Evolutionary conservation across 2,329 filamentous ascomycete genomes (phyloP), one percentile per base, ranked within the genome.

Genomic region (Passalora sequoiae): DNA sequence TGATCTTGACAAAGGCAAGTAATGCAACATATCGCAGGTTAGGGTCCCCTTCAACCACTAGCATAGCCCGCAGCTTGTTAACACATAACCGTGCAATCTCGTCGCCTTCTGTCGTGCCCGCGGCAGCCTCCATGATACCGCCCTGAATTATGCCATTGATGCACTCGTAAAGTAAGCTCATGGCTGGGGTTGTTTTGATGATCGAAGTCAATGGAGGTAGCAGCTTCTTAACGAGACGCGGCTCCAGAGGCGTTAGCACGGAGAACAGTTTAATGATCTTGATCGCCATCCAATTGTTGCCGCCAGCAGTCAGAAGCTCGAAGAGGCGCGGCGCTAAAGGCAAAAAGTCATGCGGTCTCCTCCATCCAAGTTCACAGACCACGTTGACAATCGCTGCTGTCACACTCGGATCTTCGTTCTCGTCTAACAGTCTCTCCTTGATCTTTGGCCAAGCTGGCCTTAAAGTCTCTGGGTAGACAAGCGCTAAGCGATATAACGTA

Each of bases 271-370:
- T 98, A 65, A 98, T 97, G 50, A 98, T 80, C 65, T 98, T 98
- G 63, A 98, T 98, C 46, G 89, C 89, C 91, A 98, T 97, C 92
- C 92, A 98, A 66, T 98, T 98, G 67, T 98, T 97, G 27, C 85
- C 85, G 43, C 89, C 84, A 48, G 94, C 85, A 9, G 96, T 89
- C 19, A 98, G 72, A 13, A 98, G 75, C 61, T 96, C 89, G 59
- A 97, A 98, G 19, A 98, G 69, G 46, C 92, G 77, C 6, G 92
- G 92, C 0, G 92, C 92, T 21, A 98, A 73, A 10, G 92, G 87
- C 21, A 98, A 72, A 57, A 97, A 97, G 66, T 98, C 92, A 55
- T 91, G 84, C 3, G 92, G 92, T 55, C 92, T 77, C 56, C 92
- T 80, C 87, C 91, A 96, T 4, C 91, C 91, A 28, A 98, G 71